phyloP scores from a whole-genome alignment of 495 filamentous ascomycete genomes.

The Neurospora intermedia region DNA sequence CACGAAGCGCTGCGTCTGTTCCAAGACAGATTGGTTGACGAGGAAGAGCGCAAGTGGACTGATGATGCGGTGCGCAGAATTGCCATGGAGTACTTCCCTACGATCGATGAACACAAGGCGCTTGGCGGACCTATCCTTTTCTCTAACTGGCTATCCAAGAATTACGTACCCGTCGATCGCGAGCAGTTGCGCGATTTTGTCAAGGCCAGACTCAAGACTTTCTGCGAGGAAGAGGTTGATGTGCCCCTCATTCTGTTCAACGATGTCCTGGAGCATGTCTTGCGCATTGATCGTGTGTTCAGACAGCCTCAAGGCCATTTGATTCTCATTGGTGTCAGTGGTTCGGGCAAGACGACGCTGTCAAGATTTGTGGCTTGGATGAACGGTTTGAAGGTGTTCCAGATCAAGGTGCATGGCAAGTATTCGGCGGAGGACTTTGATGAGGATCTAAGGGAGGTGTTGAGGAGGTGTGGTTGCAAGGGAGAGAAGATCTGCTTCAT shows the following conservation, averaged over 20 bases:
- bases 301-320: conserved; percentile 96
- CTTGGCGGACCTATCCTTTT: conserved; percentile 92
- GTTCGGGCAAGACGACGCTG: conserved; percentile 95
- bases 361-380: conserved; percentile 99
- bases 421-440: conserved; percentile 99
- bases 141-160: conserved; percentile 99
- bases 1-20: conserved; percentile 94
- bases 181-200: conserved; percentile 93
- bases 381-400: conserved; percentile 97
- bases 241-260: conserved; percentile 96
- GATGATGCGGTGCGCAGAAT: conserved; percentile 72
- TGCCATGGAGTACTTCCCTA: conserved; percentile 86
- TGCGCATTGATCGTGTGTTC: conserved; percentile 97
- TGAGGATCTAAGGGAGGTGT: conserved; percentile 87
- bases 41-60: conserved; percentile 95
- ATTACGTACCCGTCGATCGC: conserved; percentile 93
- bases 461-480: conserved; percentile 90
- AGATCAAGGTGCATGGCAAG: conserved; percentile 98
- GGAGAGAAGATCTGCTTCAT: conserved; percentile 99
- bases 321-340: conserved; percentile 95
- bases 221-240: conserved; percentile 99
- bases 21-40: conserved; percentile 86
- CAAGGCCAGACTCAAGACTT: conserved; percentile 91
- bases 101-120: conserved; percentile 75
- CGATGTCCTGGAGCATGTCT: conserved; percentile 92